These are phyloP conservation scores for Suhomyces atakaporum DNA, from an alignment of 1,139 yeast genomes.

Conservation along the genomic window DNA sequence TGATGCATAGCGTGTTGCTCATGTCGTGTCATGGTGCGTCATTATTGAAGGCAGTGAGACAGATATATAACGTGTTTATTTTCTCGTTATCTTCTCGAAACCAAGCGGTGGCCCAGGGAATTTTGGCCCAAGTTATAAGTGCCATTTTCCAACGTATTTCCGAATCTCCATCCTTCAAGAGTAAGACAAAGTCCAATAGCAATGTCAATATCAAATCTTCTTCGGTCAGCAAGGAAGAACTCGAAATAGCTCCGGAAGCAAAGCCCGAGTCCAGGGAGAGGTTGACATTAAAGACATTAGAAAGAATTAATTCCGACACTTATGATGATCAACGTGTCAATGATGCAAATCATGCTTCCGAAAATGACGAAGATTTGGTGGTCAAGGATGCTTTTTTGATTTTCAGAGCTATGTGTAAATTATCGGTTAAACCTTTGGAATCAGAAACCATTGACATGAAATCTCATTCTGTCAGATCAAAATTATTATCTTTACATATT, in stretches of 20 bases:
- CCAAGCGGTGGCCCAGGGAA: slow-evolving; percentile 95
- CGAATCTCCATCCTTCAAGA: slow-evolving; percentile 25
- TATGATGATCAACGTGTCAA: slow-evolving; percentile 53
- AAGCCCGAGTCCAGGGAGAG: slow-evolving; percentile 24
- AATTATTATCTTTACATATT: slow-evolving; percentile 82
- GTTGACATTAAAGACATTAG: slow-evolving; percentile 61
- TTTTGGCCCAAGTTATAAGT: slow-evolving; percentile 85
- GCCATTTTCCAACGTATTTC: slow-evolving; percentile 79
- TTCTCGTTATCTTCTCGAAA: slow-evolving; percentile 78
- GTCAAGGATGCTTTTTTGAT: slow-evolving; percentile 91
- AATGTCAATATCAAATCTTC: slow-evolving; percentile 25
- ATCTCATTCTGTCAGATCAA: slow-evolving; percentile 90
- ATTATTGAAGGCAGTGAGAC: slow-evolving; percentile 85
- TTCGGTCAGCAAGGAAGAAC: slow-evolving; percentile 22
- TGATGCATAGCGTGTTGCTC: slow-evolving; percentile 81
- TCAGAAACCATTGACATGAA: slow-evolving; percentile 77
- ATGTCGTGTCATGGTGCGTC: slow-evolving; percentile 92
- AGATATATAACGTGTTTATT: slow-evolving; percentile 88
- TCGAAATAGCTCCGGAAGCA: slow-evolving; percentile 8
- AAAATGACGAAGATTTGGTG: slow-evolving; percentile 59
- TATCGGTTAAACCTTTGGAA: slow-evolving; percentile 79
- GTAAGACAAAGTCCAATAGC: slow-evolving; percentile 21
- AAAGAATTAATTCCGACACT: slow-evolving; percentile 52
- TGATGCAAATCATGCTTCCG: slow-evolving; percentile 49
- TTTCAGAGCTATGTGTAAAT: slow-evolving; percentile 91